A percentile compares a stretch with the other conserved stretches of the same genome.
Conservation (phyloP, 768 basidiomycete species). For the Tephrocybe sp. region DNA sequence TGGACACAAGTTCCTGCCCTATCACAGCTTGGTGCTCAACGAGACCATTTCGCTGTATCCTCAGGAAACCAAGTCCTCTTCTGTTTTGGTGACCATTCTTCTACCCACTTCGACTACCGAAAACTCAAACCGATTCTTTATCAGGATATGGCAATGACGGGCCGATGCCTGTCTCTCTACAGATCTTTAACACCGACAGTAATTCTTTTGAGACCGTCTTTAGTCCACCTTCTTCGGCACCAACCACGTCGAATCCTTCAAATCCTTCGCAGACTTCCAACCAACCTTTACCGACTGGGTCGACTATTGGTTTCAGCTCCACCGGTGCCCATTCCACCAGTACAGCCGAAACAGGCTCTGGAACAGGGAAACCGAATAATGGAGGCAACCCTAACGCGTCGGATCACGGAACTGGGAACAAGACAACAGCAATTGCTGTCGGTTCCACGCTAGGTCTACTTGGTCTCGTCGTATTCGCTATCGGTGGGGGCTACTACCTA, state of each 20-base stretch:
- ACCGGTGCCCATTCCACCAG: slow-evolving; percentile 19
- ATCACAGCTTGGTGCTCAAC: slow-evolving; percentile 58
- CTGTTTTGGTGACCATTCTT: slow-evolving; percentile 63
- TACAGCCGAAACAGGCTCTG: slow-evolving; percentile 22
- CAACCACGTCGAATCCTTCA: slow-evolving; percentile 33
- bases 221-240: slow-evolving; percentile 28
- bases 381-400: slow-evolving; percentile 12
- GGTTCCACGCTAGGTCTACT: slow-evolving; percentile 63
- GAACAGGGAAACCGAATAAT: slow-evolving; percentile 16
- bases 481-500: slow-evolving; percentile 44
- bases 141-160: slow-evolving; percentile 50
- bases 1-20: slow-evolving; percentile 59
- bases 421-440: slow-evolving; percentile 52
- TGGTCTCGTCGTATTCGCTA: slow-evolving; percentile 47
- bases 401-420: slow-evolving; percentile 19
- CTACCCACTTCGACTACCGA: background rate
- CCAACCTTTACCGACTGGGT: background rate
- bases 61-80: slow-evolving; percentile 67
- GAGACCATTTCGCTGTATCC: slow-evolving; percentile 73
- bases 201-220: slow-evolving; percentile 43
- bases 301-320: slow-evolving; percentile 3
- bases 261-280: slow-evolving; percentile 30
- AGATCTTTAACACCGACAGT: slow-evolving; percentile 50
- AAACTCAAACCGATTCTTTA: background rate
- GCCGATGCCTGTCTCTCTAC: slow-evolving; percentile 55